These are phyloP conservation scores for Fusarium domesticum DNA, from an alignment of 2,329 filamentous ascomycete genomes.

Conservation along the genomic window DNA sequence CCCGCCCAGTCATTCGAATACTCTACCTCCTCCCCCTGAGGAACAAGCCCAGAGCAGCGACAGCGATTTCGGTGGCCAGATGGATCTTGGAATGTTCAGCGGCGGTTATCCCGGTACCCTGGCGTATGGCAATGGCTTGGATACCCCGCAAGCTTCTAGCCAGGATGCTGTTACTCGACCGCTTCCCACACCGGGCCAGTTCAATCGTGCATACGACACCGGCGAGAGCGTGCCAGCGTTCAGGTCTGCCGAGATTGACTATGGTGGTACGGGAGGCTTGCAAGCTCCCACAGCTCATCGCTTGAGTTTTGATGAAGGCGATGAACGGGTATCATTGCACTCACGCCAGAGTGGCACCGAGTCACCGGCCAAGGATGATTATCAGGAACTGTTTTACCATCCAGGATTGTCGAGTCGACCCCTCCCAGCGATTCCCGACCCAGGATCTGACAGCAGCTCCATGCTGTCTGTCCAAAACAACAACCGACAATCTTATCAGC, in stretches of 20 bases:
- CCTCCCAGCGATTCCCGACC: slow-evolving; percentile 59
- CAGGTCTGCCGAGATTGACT: slow-evolving; percentile 72
- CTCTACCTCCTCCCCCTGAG: slow-evolving; percentile 47
- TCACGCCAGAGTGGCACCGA: slow-evolving; percentile 59
- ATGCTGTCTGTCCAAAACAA: slow-evolving; percentile 46
- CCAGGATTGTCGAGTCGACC: slow-evolving; percentile 69
- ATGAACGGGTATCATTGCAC: slow-evolving; percentile 65
- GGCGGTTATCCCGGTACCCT: slow-evolving; percentile 63
- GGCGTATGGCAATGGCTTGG: slow-evolving; percentile 48
- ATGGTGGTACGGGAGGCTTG: slow-evolving; percentile 84
- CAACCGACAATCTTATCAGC: slow-evolving; percentile 45
- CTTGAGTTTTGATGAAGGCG: slow-evolving; percentile 88
- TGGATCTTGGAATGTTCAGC: slow-evolving; percentile 73
- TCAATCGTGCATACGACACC: slow-evolving; percentile 25
- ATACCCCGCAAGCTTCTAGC: slow-evolving; percentile 40
- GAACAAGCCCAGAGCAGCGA: slow-evolving; percentile 58
- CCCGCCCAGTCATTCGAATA: slow-evolving; percentile 22
- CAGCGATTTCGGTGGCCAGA: slow-evolving; percentile 61
- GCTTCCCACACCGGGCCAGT: slow-evolving; percentile 45
- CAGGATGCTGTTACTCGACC: slow-evolving; percentile 45
- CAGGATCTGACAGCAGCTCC: slow-evolving; percentile 59
- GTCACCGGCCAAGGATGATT: slow-evolving; percentile 67
- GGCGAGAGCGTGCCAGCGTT: slow-evolving; percentile 41
- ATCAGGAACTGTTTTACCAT: slow-evolving; percentile 91
- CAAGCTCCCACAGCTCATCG: slow-evolving; percentile 71